Conservation (phyloP, 352 stramenopile species). For the Globisporangium alternatum region DNA sequence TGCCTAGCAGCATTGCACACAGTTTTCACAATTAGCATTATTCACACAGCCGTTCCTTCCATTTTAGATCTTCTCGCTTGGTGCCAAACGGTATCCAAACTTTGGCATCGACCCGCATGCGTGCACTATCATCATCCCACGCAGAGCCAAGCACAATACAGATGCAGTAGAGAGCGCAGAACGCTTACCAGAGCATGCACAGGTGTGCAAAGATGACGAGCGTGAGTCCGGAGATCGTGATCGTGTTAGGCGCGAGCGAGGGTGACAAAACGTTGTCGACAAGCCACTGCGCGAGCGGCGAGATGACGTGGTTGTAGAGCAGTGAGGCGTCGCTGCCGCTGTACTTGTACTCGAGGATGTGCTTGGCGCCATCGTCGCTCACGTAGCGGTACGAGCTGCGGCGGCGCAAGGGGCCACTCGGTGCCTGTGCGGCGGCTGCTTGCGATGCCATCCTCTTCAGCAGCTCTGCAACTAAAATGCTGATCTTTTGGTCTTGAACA, state of each 20-base stretch:
- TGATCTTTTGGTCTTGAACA: too few species aligned
- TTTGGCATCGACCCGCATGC: not conserved
- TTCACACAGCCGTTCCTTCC: not conserved
- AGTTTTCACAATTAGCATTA: not conserved
- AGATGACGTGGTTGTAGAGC: conserved; percentile 84
- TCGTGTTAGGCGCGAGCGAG: conserved; percentile 73
- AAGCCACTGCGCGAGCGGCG: conserved; percentile 67
- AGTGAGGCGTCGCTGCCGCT: conserved; percentile 80
- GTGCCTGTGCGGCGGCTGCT: not conserved
- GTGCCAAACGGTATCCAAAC: not conserved
- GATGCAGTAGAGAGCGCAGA: not conserved
- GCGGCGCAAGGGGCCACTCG: conserved; percentile 2
- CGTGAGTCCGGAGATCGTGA: conserved; percentile 73
- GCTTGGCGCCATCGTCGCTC: conserved; percentile 61
- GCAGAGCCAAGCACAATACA: not conserved
- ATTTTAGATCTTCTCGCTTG: not conserved
- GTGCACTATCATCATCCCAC: not conserved
- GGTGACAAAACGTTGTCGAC: conserved; percentile 73
- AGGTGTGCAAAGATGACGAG: conserved; percentile 71
- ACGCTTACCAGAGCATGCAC: conserved; percentile 65
- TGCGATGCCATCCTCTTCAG: not conserved
- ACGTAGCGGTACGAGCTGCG: conserved; percentile 56
- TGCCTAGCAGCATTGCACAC: conserved; percentile 59
- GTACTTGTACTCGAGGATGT: conserved; percentile 81
- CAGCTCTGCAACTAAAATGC: too few species aligned